Percentiles rank a stretch among this genome's conserved stretches.
These are phyloP conservation scores for Backusella circina DNA, from an alignment of 192 early-diverging fungal species.

Conservation along the genomic window DNA sequence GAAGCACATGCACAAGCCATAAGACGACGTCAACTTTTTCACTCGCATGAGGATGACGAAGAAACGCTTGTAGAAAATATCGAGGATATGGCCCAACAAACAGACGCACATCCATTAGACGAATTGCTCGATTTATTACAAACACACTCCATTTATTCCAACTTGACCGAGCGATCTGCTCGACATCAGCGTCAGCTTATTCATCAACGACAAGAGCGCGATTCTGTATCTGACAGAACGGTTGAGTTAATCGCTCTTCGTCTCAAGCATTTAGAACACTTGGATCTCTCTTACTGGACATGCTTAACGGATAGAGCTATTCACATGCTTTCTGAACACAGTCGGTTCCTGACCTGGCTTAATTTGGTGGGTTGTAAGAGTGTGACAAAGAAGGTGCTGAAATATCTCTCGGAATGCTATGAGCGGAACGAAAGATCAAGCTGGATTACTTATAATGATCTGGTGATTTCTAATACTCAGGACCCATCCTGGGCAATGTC, in stretches of 20 bases:
- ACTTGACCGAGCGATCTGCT: background rate
- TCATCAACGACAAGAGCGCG: background rate
- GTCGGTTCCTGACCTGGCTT: background rate
- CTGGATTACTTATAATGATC: conserved; percentile 1
- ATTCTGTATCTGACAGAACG: conserved; percentile 2
- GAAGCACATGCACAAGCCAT: background rate
- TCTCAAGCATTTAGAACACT: background rate
- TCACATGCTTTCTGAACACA: background rate
- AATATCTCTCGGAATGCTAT: conserved; percentile 5
- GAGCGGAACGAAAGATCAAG: background rate
- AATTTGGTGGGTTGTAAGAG: conserved; percentile 36
- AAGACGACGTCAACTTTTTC: background rate
- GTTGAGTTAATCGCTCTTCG: background rate
- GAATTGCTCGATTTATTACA: conserved; percentile 6
- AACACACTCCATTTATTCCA: background rate
- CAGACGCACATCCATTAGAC: conserved; percentile 5
- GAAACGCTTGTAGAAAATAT: background rate
- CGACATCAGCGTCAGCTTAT: background rate
- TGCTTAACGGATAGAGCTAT: conserved; percentile 4
- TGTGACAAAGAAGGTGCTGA: conserved; percentile 29
- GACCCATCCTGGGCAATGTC: background rate
- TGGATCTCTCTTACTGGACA: conserved; percentile 14
- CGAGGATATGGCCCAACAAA: background rate
- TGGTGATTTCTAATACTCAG: background rate
- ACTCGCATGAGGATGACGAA: background rate